A percentile compares a stretch with the other conserved stretches of the same genome.
These are phyloP conservation scores for Podila verticillata DNA, from an alignment of 192 early-diverging fungal genomes.

Conservation along the genomic window DNA sequence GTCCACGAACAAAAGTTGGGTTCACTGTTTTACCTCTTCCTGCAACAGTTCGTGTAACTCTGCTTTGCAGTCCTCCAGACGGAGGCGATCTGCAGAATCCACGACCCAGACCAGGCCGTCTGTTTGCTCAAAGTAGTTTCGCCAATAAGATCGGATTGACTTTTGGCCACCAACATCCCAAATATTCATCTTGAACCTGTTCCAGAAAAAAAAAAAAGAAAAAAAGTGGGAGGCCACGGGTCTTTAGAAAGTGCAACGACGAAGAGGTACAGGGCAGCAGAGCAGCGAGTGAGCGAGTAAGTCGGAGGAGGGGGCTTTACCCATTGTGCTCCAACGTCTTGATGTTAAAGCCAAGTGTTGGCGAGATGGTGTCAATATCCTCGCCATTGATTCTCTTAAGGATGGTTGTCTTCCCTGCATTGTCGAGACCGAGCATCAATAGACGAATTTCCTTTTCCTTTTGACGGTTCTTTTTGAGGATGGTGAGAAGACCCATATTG, in stretches of 20 bases:
- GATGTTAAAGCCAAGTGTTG: conserved; percentile 98
- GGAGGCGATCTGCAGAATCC: conserved; percentile 87
- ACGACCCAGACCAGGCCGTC: conserved; percentile 99
- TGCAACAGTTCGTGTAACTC: conserved; percentile 84
- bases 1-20: not conserved
- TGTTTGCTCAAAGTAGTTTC: conserved; percentile 99
- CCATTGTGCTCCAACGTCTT: conserved; percentile 90
- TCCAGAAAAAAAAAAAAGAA: not conserved
- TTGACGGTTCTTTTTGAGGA: conserved; percentile 90
- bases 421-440: conserved; percentile 95
- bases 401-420: conserved; percentile 99
- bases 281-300: not conserved
- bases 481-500: conserved; percentile 93
- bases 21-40: conserved; percentile 77
- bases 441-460: conserved; percentile 96
- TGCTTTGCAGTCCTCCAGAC: conserved; percentile 81
- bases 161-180: conserved; percentile 99
- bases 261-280: too few species aligned
- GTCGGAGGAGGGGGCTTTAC: conserved; percentile 36
- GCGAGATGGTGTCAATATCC: conserved; percentile 88
- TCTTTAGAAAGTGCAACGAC: conserved; percentile 34
- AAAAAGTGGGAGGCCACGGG: not conserved
- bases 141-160: conserved; percentile 97
- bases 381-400: conserved; percentile 96
- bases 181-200: conserved; percentile 87